Evolutionary conservation across 352 stramenopile species (phyloP).

Genomic region (Discostella stelligera): DNA sequence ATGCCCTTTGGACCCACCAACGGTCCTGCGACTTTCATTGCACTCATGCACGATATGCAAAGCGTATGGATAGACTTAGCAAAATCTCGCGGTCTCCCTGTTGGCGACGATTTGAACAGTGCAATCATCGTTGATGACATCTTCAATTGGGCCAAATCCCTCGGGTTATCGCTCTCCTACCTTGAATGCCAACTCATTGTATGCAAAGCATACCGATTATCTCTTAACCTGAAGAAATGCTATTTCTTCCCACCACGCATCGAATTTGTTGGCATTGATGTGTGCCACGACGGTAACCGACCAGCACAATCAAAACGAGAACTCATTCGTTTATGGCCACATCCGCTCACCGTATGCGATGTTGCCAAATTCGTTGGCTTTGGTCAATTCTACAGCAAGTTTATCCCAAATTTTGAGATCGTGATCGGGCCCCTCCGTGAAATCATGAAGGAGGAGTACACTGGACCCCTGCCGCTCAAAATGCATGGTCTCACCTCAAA

Average conservation of each 20-base stretch:
- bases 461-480: too few species aligned
- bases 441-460: too few species aligned
- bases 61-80: slow-evolving; percentile 13
- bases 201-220: neutral
- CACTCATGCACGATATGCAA: slow-evolving; percentile 9
- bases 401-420: slow-evolving; percentile 8
- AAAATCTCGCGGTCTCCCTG: too few species aligned
- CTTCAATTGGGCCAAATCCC: neutral
- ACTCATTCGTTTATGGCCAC: neutral
- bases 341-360: neutral
- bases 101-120: slow-evolving; percentile 5
- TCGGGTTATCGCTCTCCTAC: neutral
- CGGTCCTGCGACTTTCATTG: too few species aligned
- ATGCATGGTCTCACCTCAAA: too few species aligned
- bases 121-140: too few species aligned
- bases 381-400: neutral
- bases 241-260: neutral
- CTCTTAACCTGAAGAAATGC: slow-evolving; percentile 9
- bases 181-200: slow-evolving; percentile 13
- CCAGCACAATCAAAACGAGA: slow-evolving; percentile 9
- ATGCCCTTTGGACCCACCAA: too few species aligned
- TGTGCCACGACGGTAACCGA: slow-evolving; percentile 4
- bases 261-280: slow-evolving; percentile 1
- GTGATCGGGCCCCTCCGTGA: neutral
- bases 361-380: too few species aligned